These are phyloP conservation scores for Gossypium sturtianum DNA, from an alignment of 345 rosid genomes.

Conservation along the genomic window DNA sequence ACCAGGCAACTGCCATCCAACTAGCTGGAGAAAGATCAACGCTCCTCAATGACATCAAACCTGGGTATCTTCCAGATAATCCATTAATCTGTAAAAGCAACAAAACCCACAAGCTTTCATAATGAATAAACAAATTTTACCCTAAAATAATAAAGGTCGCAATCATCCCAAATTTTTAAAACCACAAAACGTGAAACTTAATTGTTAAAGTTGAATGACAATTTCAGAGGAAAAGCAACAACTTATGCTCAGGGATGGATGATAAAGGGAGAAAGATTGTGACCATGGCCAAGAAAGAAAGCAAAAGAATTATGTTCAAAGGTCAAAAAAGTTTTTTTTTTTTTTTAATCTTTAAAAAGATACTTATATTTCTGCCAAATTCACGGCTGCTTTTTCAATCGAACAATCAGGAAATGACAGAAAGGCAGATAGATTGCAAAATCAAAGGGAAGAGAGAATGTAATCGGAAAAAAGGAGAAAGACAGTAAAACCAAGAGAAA, in stretches of 20 bases:
- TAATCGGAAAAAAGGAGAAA: too few species aligned
- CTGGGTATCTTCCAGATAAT: constrained; percentile 61
- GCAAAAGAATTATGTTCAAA: constrained; percentile 9
- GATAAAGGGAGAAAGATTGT: neutral
- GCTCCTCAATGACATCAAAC: constrained; percentile 84
- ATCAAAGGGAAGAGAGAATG: neutral
- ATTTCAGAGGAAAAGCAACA: neutral
- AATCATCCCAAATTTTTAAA: constrained; percentile 1
- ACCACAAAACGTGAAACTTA: neutral
- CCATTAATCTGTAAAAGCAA: constrained; percentile 55
- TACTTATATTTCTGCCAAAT: constrained; percentile 31
- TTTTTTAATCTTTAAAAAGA: neutral
- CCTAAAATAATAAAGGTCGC: neutral
- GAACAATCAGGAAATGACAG: neutral
- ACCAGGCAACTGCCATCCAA: constrained; percentile 99
- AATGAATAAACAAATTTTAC: constrained; percentile 4
- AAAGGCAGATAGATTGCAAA: neutral
- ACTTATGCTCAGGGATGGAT: constrained; percentile 16
- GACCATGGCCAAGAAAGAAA: neutral
- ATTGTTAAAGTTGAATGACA: constrained; percentile 13
- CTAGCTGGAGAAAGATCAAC: constrained; percentile 99
- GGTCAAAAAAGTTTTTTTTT: constrained; percentile 20
- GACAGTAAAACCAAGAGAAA: neutral
- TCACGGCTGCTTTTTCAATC: neutral
- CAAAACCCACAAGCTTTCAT: constrained; percentile 9